These are phyloP conservation scores for Ceratocystis cubensis DNA, from an alignment of 2,329 filamentous ascomycete species.

Conservation along the genomic window DNA sequence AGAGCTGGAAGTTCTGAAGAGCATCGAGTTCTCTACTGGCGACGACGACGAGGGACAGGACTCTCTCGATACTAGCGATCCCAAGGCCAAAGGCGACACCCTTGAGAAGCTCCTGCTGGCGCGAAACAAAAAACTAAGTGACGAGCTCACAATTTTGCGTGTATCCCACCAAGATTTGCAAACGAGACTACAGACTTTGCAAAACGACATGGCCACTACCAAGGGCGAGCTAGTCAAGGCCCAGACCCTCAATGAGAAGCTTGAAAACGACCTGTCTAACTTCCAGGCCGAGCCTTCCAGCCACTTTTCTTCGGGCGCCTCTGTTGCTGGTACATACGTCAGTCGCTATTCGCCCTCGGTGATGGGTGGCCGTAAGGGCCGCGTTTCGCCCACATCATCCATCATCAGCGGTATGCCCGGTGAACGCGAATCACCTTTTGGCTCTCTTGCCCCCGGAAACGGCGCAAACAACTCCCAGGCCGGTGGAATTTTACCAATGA, in stretches of 20 bases:
- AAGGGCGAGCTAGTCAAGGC: constrained; percentile 79
- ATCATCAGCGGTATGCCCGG: constrained; percentile 73
- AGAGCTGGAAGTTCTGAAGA: constrained; percentile 91
- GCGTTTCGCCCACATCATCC: constrained; percentile 82
- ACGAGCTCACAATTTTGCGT: constrained; percentile 82
- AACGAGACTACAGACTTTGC: constrained; percentile 61
- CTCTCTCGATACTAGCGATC: constrained; percentile 25
- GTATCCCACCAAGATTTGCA: constrained; percentile 92
- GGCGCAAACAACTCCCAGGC: constrained; percentile 2
- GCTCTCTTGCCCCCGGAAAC: constrained; percentile 41
- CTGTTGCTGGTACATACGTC: constrained; percentile 81
- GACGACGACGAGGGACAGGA: constrained; percentile 51
- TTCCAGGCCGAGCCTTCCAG: constrained; percentile 72
- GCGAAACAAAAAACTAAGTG: constrained; percentile 90
- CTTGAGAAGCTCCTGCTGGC: constrained; percentile 83
- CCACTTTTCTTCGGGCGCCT: constrained; percentile 71
- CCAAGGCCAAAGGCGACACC: constrained; percentile 56
- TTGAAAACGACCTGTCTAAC: constrained; percentile 82
- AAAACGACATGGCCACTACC: constrained; percentile 70
- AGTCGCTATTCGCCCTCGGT: constrained; percentile 60
- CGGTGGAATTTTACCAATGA: constrained; percentile 90
- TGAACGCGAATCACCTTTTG: constrained; percentile 51
- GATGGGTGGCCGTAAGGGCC: constrained; percentile 49
- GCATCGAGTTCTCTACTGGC: constrained; percentile 89
- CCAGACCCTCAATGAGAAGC: constrained; percentile 69